Evolutionary conservation across 352 stramenopile species (phyloP), one percentile per base, ranked within the genome.

Genomic region (Phytophthora europaea): DNA sequence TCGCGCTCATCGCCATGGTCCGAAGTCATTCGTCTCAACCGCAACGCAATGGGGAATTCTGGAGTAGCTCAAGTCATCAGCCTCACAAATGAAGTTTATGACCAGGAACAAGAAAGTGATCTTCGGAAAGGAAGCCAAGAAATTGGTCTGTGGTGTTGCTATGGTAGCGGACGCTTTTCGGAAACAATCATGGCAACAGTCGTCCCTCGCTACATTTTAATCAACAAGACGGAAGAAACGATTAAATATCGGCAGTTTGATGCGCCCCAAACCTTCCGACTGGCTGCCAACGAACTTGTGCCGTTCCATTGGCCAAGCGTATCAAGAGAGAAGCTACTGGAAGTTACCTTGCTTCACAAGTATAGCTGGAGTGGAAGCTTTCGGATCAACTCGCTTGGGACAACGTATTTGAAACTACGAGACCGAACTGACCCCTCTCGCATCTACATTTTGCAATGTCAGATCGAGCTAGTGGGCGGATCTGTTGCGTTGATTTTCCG

Each of bases 391-490:
- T 95, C 90, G 22, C 75, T 97, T 6, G 89, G 90, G 20, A 96
- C 89, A 20, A 97, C 88, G 33, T 94, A 96, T 63, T 76, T 97
- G 28, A 97, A 97, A 69, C 74, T 97, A 47, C 90, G 89, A 16
- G 81, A 92, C 62, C 92, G 78, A 38, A 67, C 90, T 51, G 76
- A 94, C 33, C 60, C 79, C 12, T 90, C 89, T 54, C 84, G 72
- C 26, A 95, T 95, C 40, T 97, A 97, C 79, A 97, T 98, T 64
- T 71, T 97, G 52, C 88, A 95, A 70, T 96, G 91, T 36, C 88
- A 95, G 61, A 92, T 96, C 50, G 90, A 97, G 48, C 83, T 96
- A 68, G 76, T 97, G 23, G 92, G 92, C 6, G 90, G 90, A 1
- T 97, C 91, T 10, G 89, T 97, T 60, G 89, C 91, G 13, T 69